Conservation (phyloP, 306 rosid genomes). For the Fragaria vesca region DNA sequence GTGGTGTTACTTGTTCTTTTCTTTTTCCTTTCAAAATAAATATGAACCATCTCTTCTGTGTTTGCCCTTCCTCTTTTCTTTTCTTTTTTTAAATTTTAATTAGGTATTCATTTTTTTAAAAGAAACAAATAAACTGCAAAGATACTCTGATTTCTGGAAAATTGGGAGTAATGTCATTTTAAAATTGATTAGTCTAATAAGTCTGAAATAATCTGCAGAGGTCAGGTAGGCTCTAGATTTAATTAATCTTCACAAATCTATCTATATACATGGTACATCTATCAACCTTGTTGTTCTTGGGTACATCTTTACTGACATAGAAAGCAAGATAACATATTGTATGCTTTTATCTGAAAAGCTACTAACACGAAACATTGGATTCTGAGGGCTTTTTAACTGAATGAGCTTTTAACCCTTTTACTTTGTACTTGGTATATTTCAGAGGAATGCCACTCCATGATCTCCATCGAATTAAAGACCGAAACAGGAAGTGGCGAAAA, state of each 20-base stretch:
- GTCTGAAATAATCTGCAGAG: constrained; percentile 25
- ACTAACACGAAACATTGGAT: neutral
- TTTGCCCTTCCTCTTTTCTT: too few species aligned
- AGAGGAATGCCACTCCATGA: constrained; percentile 53
- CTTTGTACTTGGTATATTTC: neutral
- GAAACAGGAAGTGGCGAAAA: constrained; percentile 45
- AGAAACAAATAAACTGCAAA: neutral
- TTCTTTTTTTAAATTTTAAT: neutral
- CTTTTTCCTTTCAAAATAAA: neutral
- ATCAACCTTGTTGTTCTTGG: neutral
- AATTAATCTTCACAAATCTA: neutral
- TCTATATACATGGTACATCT: neutral
- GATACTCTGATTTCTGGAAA: neutral
- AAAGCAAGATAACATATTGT: constrained; percentile 6
- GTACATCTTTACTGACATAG: constrained; percentile 10
- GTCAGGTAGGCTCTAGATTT: neutral
- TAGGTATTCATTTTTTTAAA: neutral
- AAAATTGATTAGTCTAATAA: neutral
- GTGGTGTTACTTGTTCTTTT: neutral
- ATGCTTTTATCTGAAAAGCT: neutral
- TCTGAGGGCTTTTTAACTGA: neutral
- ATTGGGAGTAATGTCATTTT: neutral
- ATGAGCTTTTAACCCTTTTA: neutral
- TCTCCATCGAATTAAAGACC: constrained; percentile 29
- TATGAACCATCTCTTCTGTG: neutral